Evolutionary conservation across 1,284 basidiomycete species (phyloP), one percentile per base, ranked within the genome.

Genomic region (Ceratobasidium sp.): DNA sequence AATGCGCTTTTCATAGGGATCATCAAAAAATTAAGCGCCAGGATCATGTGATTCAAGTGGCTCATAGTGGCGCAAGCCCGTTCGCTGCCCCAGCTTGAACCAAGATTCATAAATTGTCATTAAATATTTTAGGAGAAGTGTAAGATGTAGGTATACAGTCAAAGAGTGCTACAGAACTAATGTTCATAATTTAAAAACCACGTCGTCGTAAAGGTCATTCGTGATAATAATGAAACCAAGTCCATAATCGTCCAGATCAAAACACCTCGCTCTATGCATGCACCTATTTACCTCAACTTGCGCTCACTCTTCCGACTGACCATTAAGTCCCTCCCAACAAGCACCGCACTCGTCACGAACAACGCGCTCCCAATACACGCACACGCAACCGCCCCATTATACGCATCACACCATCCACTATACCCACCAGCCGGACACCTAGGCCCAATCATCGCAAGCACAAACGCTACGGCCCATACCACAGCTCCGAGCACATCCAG

Each of bases 341-440:
- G 44, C 23, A 75, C 71, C 33, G 28, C 71, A 23, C 61, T 64
- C 9, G 28, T 28, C 44, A 65, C 59, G 52, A 75, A 75, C 71
- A 75, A 40, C 48, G 20, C 71, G 20, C 40, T 48, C 26, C 56
- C 71, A 61, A 93, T 80, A 81, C 89, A 91, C 4, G 90, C 87
- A 44, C 88, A 86, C 17, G 91, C 91, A 1, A 89, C 87, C 5
- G 90, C 91, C 12, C 90, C 85, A 81, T 92, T 92, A 82, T 91
- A 93, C 9, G 89, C 90, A 80, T 90, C 90, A 83, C 91, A 92
- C 91, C 91, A 93, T 81, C 91, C 91, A 61, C 89, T 85, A 80
- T 88, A 92, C n/a, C 83, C 84, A 9, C 91, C 91, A 77, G 86
- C 88, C 9, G 91, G 90, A 84, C 92, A 93, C 81, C 87, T 86